Conservation (phyloP, 176 grass and related monocot species). For the Leersia perrieri region DNA sequence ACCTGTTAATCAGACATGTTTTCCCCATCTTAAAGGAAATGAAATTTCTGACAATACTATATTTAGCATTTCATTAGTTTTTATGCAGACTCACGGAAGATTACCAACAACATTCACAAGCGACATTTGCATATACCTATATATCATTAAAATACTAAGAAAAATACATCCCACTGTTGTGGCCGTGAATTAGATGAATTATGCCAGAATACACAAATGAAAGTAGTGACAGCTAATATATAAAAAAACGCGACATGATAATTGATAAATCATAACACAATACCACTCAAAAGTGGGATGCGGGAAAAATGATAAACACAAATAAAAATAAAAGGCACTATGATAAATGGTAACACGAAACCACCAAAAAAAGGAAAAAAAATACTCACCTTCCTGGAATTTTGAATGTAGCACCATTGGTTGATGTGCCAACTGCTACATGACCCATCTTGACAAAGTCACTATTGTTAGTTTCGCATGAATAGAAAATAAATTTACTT, state of each 20-base stretch:
- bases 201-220: background rate
- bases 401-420: slow-evolving; percentile 92
- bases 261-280: background rate
- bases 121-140: background rate
- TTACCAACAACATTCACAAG: background rate
- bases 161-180: background rate
- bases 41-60: background rate
- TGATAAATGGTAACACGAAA: slow-evolving; percentile 8
- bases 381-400: slow-evolving; percentile 77
- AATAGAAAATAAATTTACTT: slow-evolving; percentile 6
- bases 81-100: background rate
- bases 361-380: background rate
- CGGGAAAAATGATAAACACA: slow-evolving; percentile 40
- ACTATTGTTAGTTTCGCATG: slow-evolving; percentile 23
- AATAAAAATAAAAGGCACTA: background rate
- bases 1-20: background rate
- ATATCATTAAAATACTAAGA: background rate
- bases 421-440: slow-evolving; percentile 89
- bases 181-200: background rate
- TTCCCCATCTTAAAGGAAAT: background rate
- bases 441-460: slow-evolving; percentile 63
- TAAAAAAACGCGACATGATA: background rate
- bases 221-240: background rate
- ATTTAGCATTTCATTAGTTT: background rate
- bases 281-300: background rate